Evolutionary conservation across 164 flowering plant species (phyloP).

Genomic region (Macadamia integrifolia): DNA sequence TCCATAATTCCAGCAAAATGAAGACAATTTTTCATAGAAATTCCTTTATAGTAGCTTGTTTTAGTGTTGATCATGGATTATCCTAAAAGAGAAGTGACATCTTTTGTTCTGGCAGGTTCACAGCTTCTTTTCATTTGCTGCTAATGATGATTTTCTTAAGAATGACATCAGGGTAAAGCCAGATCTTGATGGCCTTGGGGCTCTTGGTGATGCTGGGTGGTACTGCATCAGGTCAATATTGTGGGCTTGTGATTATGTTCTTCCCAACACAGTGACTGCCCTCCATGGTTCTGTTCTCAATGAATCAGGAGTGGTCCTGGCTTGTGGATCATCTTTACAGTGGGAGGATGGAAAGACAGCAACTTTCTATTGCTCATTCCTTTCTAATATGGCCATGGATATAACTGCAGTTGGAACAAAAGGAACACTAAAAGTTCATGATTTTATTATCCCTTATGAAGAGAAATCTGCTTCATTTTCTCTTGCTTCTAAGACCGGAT

Average conservation of each 20-base stretch:
- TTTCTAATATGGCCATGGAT: conserved; percentile 49
- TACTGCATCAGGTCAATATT: conserved; percentile 55
- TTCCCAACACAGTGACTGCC: conserved; percentile 60
- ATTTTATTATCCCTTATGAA: conserved; percentile 56
- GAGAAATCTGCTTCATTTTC: conserved; percentile 43
- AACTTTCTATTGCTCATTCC: conserved; percentile 61
- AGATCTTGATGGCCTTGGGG: conserved; percentile 70
- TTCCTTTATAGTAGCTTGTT: too few species aligned
- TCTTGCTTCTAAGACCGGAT: background rate
- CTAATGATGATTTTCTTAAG: conserved; percentile 43
- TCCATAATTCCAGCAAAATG: too few species aligned
- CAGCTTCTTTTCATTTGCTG: conserved; percentile 31
- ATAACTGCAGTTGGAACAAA: conserved; percentile 50
- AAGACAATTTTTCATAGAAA: too few species aligned
- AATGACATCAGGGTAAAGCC: conserved; percentile 71
- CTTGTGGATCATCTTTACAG: conserved; percentile 49
- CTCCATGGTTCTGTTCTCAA: conserved; percentile 39
- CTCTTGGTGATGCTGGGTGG: conserved; percentile 78
- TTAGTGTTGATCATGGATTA: too few species aligned
- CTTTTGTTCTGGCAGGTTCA: conserved; percentile 48
- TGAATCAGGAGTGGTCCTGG: conserved; percentile 51
- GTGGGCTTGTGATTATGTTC: conserved; percentile 45
- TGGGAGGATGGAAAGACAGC: conserved; percentile 65
- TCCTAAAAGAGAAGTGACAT: too few species aligned
- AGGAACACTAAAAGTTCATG: conserved; percentile 50